These are phyloP conservation scores for Incumbomyces delicatus DNA, from an alignment of 2,329 filamentous ascomycete genomes.

Conservation along the genomic window DNA sequence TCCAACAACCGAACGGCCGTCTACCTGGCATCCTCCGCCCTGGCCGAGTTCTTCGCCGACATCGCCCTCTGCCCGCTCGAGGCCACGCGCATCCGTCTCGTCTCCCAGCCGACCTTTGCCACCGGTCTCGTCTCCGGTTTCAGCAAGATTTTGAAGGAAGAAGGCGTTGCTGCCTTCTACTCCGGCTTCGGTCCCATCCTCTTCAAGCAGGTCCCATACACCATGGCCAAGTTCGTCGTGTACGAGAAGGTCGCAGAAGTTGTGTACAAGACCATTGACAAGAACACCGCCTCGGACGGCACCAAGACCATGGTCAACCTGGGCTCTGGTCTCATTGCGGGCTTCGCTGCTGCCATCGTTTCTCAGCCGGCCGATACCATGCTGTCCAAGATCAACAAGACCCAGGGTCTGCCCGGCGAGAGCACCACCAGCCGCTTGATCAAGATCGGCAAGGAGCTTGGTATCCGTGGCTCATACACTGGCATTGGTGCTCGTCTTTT, in stretches of 20 bases:
- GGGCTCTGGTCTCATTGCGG: constrained; percentile 71
- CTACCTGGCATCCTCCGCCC: constrained; percentile 60
- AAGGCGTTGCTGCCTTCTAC: constrained; percentile 82
- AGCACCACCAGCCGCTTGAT: constrained; percentile 68
- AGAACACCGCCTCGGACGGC: constrained; percentile 56
- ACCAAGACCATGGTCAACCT: constrained; percentile 75
- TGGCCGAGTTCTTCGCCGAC: constrained; percentile 55
- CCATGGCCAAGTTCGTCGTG: constrained; percentile 91
- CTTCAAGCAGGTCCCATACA: constrained; percentile 87
- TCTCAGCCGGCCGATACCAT: constrained; percentile 90
- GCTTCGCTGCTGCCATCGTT: constrained; percentile 78
- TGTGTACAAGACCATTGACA: constrained; percentile 61
- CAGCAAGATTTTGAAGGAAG: constrained; percentile 69
- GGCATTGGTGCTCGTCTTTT: constrained; percentile 74
- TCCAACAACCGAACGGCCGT: constrained; percentile 70
- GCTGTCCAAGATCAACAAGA: constrained; percentile 96
- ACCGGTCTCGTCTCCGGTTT: constrained; percentile 70
- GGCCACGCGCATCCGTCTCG: constrained; percentile 87
- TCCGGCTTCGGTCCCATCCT: constrained; percentile 80
- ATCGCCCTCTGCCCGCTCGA: constrained; percentile 77
- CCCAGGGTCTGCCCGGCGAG: constrained; percentile 76
- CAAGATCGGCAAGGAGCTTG: constrained; percentile 83
- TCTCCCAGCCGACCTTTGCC: constrained; percentile 78
- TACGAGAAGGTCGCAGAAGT: constrained; percentile 79
- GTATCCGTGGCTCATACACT: constrained; percentile 64